These are phyloP conservation scores for Mrakia blollopis DNA, from an alignment of 768 basidiomycete species.

Conservation along the genomic window DNA sequence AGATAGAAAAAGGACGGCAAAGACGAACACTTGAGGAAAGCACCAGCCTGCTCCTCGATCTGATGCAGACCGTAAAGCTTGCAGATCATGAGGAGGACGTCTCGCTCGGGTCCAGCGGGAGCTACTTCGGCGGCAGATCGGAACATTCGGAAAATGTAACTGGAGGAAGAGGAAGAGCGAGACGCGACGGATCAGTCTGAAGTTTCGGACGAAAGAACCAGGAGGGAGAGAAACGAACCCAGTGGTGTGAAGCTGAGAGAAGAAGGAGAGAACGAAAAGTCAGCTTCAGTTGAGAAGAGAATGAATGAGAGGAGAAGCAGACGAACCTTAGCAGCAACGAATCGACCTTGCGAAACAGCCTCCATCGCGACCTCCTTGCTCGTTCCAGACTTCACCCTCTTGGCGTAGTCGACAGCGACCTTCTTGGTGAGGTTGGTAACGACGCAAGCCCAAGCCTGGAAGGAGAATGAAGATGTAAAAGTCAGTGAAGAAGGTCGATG, in stretches of 20 bases:
- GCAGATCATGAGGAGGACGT: conserved; percentile 44
- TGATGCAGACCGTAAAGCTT: conserved; percentile 47
- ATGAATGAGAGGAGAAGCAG: too few relatives aligned
- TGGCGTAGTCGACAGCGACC: conserved; percentile 45
- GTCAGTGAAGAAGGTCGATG: too few relatives aligned
- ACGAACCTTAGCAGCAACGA: conserved; percentile 46
- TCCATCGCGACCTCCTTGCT: conserved; percentile 48
- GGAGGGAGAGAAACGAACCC: conserved; percentile 34
- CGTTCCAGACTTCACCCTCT: conserved; percentile 42
- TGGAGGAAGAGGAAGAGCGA: conserved; percentile 23
- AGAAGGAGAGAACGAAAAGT: neutral
- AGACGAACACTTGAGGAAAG: conserved; percentile 47
- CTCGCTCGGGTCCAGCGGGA: conserved; percentile 40
- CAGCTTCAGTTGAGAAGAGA: neutral
- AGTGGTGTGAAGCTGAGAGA: conserved; percentile 40
- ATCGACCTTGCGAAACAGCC: conserved; percentile 46
- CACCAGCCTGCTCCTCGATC: conserved; percentile 48
- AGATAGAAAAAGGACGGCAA: neutral
- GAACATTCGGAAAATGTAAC: conserved; percentile 47
- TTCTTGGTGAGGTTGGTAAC: conserved; percentile 47
- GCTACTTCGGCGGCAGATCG: conserved; percentile 44
- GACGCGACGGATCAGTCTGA: too few relatives aligned
- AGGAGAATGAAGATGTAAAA: too few relatives aligned
- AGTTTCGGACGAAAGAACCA: too few relatives aligned
- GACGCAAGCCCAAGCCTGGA: conserved; percentile 45